These are phyloP conservation scores for Monosporascus ibericus DNA, from an alignment of 2,329 filamentous ascomycete species.

Conservation along the genomic window DNA sequence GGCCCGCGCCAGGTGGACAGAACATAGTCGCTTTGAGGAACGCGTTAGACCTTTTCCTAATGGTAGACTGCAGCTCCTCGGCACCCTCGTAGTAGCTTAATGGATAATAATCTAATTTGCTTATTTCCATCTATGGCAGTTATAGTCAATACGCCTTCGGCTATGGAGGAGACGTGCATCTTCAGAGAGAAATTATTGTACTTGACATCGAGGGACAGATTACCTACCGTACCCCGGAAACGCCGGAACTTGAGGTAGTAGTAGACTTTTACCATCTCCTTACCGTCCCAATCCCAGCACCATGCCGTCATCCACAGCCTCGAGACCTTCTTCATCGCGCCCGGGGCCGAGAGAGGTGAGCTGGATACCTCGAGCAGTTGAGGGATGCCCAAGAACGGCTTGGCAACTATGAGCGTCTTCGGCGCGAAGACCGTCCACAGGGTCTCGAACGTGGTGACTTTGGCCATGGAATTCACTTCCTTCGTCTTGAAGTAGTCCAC, in stretches of 20 bases:
- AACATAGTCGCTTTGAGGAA: conserved; percentile 5
- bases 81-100: not conserved
- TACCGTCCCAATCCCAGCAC: conserved; percentile 10
- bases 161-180: not conserved
- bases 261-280: conserved; percentile 7
- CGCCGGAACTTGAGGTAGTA: conserved; percentile 6
- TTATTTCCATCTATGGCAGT: conserved; percentile 3
- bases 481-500: conserved; percentile 11
- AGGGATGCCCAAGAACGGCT: conserved; percentile 4
- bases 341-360: conserved; percentile 1
- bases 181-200: no score
- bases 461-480: conserved; percentile 2
- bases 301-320: not conserved
- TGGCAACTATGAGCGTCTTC: conserved; percentile 7
- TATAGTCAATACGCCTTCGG: not conserved
- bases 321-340: not conserved
- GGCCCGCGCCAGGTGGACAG: not conserved
- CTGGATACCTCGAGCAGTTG: conserved; percentile 10
- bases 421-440: conserved; percentile 11
- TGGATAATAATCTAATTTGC: conserved; percentile 8
- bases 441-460: conserved; percentile 9
- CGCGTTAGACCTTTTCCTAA: conserved; percentile 2
- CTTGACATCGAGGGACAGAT: not conserved
- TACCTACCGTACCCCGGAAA: conserved; percentile 6
- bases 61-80: not conserved